Conservation (phyloP, 2,329 filamentous ascomycete species). For the Trichoderma semiorbis region DNA sequence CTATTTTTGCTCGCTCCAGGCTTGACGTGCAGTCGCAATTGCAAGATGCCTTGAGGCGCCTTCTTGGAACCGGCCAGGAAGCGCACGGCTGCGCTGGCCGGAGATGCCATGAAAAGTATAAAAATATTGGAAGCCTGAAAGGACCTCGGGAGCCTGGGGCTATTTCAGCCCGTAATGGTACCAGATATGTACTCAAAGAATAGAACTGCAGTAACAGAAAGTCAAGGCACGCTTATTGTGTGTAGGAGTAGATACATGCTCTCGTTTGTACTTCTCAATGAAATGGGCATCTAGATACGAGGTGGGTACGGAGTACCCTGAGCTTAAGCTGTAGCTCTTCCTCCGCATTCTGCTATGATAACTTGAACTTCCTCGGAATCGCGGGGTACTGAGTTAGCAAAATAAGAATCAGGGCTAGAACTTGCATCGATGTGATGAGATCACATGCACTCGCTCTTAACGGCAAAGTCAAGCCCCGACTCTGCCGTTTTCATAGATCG, state of each 20-base stretch:
- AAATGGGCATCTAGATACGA: background rate
- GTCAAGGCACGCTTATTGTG: background rate
- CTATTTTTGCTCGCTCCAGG: slow-evolving; percentile 60
- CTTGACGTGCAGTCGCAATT: slow-evolving; percentile 64
- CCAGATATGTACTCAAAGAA: background rate
- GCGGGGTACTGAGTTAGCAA: background rate
- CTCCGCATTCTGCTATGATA: background rate
- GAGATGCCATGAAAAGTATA: slow-evolving; percentile 27
- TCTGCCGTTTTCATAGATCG: background rate
- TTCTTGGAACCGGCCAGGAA: slow-evolving; percentile 49
- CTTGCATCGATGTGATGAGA: slow-evolving; percentile 18
- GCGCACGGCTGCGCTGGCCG: slow-evolving; percentile 38
- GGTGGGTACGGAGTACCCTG: background rate
- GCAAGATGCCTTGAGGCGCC: slow-evolving; percentile 45
- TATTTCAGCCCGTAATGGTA: background rate
- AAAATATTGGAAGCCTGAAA: background rate
- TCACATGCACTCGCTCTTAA: background rate
- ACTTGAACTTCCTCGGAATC: background rate
- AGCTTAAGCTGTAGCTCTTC: background rate
- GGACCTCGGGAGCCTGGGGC: background rate
- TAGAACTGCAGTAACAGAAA: background rate
- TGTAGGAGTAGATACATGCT: background rate
- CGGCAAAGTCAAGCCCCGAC: background rate
- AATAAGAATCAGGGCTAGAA: background rate
- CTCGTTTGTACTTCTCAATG: background rate